phyloP scores from a whole-genome alignment of 805 yeast species.

The Cyberlindnera mrakii region DNA sequence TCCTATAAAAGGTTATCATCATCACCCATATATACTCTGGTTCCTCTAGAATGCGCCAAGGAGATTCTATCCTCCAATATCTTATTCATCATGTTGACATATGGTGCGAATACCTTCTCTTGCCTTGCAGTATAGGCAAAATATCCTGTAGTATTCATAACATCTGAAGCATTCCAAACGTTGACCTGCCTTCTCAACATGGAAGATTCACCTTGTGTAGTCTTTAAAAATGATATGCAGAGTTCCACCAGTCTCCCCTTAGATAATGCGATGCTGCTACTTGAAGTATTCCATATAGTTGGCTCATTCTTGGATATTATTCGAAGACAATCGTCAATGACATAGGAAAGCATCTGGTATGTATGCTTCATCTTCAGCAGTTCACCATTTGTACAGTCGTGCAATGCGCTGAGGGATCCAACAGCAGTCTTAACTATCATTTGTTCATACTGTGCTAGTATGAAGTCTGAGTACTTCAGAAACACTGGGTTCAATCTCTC shows the following conservation, averaged over 20 bases:
- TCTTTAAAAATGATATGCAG: conserved; percentile 26
- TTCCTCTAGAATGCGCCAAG: conserved; percentile 2
- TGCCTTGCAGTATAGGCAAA: conserved; percentile 13
- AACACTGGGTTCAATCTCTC: conserved; percentile 26
- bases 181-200: conserved; percentile 10
- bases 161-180: conserved; percentile 8
- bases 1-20: not conserved
- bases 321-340: conserved; percentile 44
- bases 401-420: conserved; percentile 61
- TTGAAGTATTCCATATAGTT: not conserved
- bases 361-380: conserved; percentile 36
- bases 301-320: conserved; percentile 30
- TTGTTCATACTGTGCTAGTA: conserved; percentile 56
- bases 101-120: conserved; percentile 7
- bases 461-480: conserved; percentile 30
- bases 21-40: not conserved
- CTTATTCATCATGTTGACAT: conserved; percentile 11
- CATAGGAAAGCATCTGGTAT: conserved; percentile 28
- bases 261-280: conserved; percentile 19
- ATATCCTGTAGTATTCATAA: conserved; percentile 17
- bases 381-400: conserved; percentile 62
- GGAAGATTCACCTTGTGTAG: conserved; percentile 9
- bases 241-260: conserved; percentile 29
- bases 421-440: conserved; percentile 63
- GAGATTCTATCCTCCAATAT: conserved; percentile 16